A percentile compares a stretch with the other conserved stretches of the same genome.
Conservation (phyloP, 495 filamentous ascomycete genomes). For the Trichoderma asperelloides region DNA sequence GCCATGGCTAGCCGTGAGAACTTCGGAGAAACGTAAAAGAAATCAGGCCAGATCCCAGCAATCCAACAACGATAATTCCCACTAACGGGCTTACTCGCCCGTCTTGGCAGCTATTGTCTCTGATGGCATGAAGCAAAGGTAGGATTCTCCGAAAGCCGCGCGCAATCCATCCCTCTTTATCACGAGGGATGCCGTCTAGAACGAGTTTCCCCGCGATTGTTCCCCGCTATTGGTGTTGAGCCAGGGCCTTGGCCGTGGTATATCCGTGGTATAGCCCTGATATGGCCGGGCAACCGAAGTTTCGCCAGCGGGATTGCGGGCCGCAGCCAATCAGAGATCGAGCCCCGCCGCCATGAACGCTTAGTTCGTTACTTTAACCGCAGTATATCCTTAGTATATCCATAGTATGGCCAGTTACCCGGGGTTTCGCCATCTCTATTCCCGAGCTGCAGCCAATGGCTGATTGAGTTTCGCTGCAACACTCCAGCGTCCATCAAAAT, state of each 20-base stretch:
- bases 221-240: neutral
- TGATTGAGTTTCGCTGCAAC: too few species aligned
- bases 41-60: neutral
- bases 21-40: neutral
- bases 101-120: neutral
- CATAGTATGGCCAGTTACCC: neutral
- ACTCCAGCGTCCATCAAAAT: neutral
- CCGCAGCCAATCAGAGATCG: neutral
- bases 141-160: conserved; percentile 1
- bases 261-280: neutral
- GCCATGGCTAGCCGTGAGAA: neutral
- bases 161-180: neutral
- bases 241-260: neutral
- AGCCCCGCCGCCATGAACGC: too few species aligned
- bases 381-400: too few species aligned
- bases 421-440: neutral
- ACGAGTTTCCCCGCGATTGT: neutral
- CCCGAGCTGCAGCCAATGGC: too few species aligned
- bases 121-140: neutral
- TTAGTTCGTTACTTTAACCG: too few species aligned
- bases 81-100: neutral
- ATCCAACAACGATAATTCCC: neutral
- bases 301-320: neutral
- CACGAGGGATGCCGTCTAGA: neutral
- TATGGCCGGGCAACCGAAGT: neutral